Evolutionary conservation across 805 yeast genomes (phyloP).

Genomic region (Kuraishia floccosa): DNA sequence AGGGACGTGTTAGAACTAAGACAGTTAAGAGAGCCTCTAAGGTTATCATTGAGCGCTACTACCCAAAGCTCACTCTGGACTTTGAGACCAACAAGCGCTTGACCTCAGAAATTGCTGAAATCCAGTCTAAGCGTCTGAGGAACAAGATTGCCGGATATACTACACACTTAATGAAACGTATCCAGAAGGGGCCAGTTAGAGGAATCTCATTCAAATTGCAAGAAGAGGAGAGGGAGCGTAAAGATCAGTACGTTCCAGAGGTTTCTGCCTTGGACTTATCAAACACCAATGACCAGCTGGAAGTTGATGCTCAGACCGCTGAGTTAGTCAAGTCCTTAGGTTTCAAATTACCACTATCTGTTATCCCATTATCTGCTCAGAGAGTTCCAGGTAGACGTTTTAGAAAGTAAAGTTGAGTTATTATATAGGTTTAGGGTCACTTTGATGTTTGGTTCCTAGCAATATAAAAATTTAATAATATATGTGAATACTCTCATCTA

Average conservation of each 20-base stretch:
- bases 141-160: slow-evolving; percentile 99
- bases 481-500: too few species aligned
- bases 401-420: slow-evolving; percentile 51
- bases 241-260: slow-evolving; percentile 99
- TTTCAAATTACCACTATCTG: slow-evolving; percentile 77
- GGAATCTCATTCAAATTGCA: slow-evolving; percentile 99
- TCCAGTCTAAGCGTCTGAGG: slow-evolving; percentile 99
- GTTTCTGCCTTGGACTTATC: slow-evolving; percentile 98
- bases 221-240: slow-evolving; percentile 99
- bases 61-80: slow-evolving; percentile 99
- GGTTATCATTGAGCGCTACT: slow-evolving; percentile 98
- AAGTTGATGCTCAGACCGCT: slow-evolving; percentile 95
- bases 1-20: slow-evolving; percentile 99
- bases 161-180: slow-evolving; percentile 99
- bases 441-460: too few species aligned
- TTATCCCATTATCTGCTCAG: slow-evolving; percentile 80
- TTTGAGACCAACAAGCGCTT: slow-evolving; percentile 99
- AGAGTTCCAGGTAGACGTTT: slow-evolving; percentile 81
- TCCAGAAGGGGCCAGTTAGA: slow-evolving; percentile 99
- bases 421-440: slow-evolving; percentile 25
- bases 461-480: too few species aligned
- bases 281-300: slow-evolving; percentile 91
- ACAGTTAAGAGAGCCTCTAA: slow-evolving; percentile 99
- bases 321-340: slow-evolving; percentile 92
- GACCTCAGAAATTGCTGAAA: slow-evolving; percentile 96